Conservation (phyloP, 2,329 filamentous ascomycete genomes). For the Aspergillus candidus region DNA sequence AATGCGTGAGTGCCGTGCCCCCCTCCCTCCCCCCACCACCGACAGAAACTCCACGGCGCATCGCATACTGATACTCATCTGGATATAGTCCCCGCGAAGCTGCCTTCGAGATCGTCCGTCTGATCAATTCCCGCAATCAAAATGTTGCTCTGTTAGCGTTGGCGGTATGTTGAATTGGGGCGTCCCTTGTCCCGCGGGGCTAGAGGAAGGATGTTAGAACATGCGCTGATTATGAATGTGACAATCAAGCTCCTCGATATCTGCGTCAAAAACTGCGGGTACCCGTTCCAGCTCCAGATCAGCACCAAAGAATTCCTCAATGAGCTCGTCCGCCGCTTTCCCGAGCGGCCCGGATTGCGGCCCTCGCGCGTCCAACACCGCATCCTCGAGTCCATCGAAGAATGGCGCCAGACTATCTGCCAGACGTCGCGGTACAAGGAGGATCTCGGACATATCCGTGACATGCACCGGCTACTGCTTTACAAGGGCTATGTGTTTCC, state of each 20-base stretch:
- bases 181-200: not conserved
- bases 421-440: conserved; percentile 97
- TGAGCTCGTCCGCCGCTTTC: conserved; percentile 91
- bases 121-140: conserved; percentile 94
- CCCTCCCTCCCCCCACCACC: too few species aligned
- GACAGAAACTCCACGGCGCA: too few species aligned
- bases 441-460: conserved; percentile 88
- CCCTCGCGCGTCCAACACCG: conserved; percentile 80
- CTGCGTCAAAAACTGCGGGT: conserved; percentile 99
- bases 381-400: conserved; percentile 93
- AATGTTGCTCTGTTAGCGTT: conserved; percentile 89
- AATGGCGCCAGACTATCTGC: conserved; percentile 98
- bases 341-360: conserved; percentile 83
- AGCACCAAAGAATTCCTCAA: conserved; percentile 99
- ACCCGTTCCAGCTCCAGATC: conserved; percentile 97
- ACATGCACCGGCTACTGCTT: conserved; percentile 92
- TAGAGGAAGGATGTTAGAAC: not conserved
- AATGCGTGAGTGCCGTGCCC: conserved; percentile 54
- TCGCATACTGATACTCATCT: conserved; percentile 17
- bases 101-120: conserved; percentile 83
- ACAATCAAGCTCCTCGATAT: conserved; percentile 73
- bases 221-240: not conserved
- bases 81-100: conserved; percentile 71
- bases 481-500: conserved; percentile 98
- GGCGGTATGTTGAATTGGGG: conserved; percentile 44